Conservation (phyloP, 1,284 basidiomycete genomes). For the Termitomyces sp. region DNA sequence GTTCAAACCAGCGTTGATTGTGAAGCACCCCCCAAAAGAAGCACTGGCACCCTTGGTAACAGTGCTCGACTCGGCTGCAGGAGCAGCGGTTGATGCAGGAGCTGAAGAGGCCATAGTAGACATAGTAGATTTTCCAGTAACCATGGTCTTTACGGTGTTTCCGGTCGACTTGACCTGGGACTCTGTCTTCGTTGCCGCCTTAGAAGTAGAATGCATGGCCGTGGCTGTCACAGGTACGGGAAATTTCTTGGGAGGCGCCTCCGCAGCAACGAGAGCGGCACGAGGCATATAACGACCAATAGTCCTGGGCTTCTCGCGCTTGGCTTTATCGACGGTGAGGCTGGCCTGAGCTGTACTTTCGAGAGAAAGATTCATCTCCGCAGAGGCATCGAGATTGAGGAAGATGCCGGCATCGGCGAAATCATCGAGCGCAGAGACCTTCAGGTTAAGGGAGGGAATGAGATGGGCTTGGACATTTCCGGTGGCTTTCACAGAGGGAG, state of each 20-base stretch:
- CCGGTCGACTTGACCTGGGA: too few species aligned
- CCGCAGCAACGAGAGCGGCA: background rate
- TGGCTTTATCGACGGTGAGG: slow-evolving; percentile 5
- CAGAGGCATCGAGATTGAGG: slow-evolving; percentile 42
- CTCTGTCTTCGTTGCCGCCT: background rate
- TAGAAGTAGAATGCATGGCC: background rate
- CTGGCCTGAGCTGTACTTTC: slow-evolving; percentile 22
- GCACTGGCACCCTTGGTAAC: slow-evolving; percentile 12
- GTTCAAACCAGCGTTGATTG: slow-evolving; percentile 28
- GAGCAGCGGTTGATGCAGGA: background rate
- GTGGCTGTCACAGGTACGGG: background rate
- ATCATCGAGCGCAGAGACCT: slow-evolving; percentile 35
- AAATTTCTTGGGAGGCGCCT: background rate
- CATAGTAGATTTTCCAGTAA: too few species aligned
- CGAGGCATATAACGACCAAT: slow-evolving; percentile 11
- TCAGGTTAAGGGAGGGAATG: slow-evolving; percentile 44
- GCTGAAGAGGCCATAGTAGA: too few species aligned
- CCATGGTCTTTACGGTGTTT: too few species aligned
- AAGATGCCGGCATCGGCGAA: slow-evolving; percentile 35
- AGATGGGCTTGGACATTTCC: slow-evolving; percentile 43
- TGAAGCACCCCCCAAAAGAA: slow-evolving; percentile 34
- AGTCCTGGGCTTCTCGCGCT: slow-evolving; percentile 3
- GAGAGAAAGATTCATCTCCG: slow-evolving; percentile 32
- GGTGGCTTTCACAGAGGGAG: slow-evolving; percentile 33
- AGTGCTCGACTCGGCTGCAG: background rate